phyloP scores from a whole-genome alignment of 331 rosid species.

The Rhamnella rubrinervis region DNA sequence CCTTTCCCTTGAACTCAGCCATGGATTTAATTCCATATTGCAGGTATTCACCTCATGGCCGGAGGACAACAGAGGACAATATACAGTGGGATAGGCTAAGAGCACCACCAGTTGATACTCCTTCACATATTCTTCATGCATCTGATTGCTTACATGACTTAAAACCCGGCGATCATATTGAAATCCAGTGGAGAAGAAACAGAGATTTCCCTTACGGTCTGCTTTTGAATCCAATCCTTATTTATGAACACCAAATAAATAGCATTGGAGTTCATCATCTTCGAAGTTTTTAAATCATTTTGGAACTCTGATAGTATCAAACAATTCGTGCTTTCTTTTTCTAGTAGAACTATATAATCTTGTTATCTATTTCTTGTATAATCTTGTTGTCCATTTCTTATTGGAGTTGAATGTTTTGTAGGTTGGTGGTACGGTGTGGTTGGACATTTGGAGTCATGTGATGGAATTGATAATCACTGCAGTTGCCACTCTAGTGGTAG shows the following conservation, averaged over 20 bases:
- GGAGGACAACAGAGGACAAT: constrained; percentile 74
- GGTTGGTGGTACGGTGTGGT: constrained; percentile 54
- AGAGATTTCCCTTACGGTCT: constrained; percentile 78
- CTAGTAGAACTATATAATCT: background rate
- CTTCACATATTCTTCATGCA: constrained; percentile 56
- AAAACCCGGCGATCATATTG: constrained; percentile 79
- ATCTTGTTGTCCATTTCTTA: background rate
- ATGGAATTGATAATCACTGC: background rate
- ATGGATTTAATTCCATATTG: constrained; percentile 17
- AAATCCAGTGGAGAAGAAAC: constrained; percentile 95
- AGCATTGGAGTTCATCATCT: background rate
- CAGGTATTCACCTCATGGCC: constrained; percentile 76
- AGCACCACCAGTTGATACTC: constrained; percentile 63
- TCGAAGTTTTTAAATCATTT: background rate
- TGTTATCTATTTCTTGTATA: background rate
- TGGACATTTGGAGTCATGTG: constrained; percentile 4
- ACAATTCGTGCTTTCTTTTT: background rate
- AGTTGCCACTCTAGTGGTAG: background rate
- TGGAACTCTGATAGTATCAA: background rate
- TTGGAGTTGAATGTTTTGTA: constrained; percentile 33
- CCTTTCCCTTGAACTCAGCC: constrained; percentile 5
- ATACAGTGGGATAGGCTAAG: constrained; percentile 76
- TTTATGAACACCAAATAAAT: background rate
- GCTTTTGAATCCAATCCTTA: constrained; percentile 18
- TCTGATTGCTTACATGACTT: constrained; percentile 70